phyloP scores from a whole-genome alignment of 352 stramenopile genomes.

The Globisporangium uncinulatum region DNA sequence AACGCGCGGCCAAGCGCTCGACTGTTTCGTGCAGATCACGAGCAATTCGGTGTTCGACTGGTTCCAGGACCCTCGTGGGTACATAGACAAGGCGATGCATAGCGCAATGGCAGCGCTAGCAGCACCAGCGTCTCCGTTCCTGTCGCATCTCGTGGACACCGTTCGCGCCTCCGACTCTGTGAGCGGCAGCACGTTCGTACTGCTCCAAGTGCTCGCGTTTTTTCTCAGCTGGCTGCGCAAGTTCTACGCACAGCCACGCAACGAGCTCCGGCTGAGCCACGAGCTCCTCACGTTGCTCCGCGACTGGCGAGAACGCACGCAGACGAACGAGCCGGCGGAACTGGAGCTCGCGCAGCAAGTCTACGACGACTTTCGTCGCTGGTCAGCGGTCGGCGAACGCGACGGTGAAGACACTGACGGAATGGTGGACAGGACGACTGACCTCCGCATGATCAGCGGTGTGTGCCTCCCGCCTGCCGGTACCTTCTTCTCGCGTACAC shows the following conservation, averaged over 20 bases:
- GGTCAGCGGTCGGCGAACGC: constrained; percentile 27
- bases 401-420: background rate
- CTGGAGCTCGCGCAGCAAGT: constrained; percentile 22
- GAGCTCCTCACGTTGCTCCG: constrained; percentile 24
- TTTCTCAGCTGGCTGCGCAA: constrained; percentile 46
- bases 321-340: constrained; percentile 16
- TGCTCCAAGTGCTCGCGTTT: constrained; percentile 37
- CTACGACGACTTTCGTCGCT: constrained; percentile 36
- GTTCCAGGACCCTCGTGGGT: constrained; percentile 23
- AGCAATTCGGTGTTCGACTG: constrained; percentile 32
- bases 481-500: constrained; percentile 8
- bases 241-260: constrained; percentile 22
- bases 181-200: constrained; percentile 22
- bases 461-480: background rate
- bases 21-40: constrained; percentile 39
- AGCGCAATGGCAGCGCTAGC: constrained; percentile 27
- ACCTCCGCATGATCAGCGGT: no score
- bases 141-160: constrained; percentile 22
- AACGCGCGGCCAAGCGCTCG: constrained; percentile 30
- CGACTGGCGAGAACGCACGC: constrained; percentile 19
- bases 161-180: constrained; percentile 16
- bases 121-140: constrained; percentile 10
- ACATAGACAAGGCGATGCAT: constrained; percentile 25
- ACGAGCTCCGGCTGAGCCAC: constrained; percentile 28
- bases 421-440: no score